Conservation (phyloP, 768 basidiomycete species). For the Serendipita sp. region DNA sequence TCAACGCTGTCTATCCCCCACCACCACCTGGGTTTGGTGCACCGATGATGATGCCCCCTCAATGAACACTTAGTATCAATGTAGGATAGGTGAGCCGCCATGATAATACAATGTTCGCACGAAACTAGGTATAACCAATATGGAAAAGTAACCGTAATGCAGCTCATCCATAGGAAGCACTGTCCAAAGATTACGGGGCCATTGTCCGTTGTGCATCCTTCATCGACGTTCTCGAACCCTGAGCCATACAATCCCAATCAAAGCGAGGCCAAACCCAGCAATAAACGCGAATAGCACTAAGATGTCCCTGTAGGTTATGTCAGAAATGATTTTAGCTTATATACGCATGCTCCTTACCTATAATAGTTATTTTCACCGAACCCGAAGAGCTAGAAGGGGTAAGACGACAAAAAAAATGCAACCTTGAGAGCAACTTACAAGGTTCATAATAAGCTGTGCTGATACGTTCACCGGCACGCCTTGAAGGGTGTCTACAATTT, state of each 20-base stretch:
- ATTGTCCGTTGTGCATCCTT: background rate
- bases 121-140: no score
- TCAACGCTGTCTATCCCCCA: background rate
- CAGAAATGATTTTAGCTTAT: background rate
- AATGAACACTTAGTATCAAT: background rate
- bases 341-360: slow-evolving; percentile 23
- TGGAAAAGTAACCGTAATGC: no score
- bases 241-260: slow-evolving; percentile 65
- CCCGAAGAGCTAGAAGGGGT: slow-evolving; percentile 53
- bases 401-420: background rate
- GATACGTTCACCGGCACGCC: slow-evolving; percentile 73
- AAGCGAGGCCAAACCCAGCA: slow-evolving; percentile 52
- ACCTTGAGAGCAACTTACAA: slow-evolving; percentile 24
- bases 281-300: slow-evolving; percentile 77
- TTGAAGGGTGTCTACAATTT: slow-evolving; percentile 60
- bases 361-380: slow-evolving; percentile 73
- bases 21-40: background rate
- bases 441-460: slow-evolving; percentile 70
- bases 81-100: no score
- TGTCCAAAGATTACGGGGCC: background rate
- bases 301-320: slow-evolving; percentile 33
- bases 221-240: slow-evolving; percentile 61
- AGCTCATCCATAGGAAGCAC: background rate
- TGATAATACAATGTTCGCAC: no score
- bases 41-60: background rate